Evolutionary conservation across 2,329 filamentous ascomycete species (phyloP).

Genomic region (Zymoseptoria crescenta): DNA sequence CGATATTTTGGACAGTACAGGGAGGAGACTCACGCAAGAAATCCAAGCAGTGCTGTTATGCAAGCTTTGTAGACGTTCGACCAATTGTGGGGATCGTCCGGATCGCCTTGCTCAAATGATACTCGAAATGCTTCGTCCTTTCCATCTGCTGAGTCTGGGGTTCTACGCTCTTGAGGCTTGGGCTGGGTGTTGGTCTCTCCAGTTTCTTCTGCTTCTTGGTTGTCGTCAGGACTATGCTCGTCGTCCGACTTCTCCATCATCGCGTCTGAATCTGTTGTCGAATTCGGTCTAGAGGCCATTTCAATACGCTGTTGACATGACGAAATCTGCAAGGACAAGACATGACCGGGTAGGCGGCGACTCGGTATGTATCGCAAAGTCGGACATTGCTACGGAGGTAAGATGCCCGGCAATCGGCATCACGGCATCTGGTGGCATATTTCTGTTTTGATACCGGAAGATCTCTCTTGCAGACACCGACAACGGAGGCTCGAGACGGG

Average conservation of each 20-base stretch:
- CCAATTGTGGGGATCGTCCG: conserved; percentile 44
- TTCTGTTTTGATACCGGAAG: not conserved
- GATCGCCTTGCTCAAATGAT: conserved; percentile 29
- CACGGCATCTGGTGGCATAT: not conserved
- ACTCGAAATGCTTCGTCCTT: conserved; percentile 19
- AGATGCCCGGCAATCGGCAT: not conserved
- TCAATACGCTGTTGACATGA: not conserved
- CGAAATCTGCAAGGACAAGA: not conserved
- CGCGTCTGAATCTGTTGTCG: not conserved
- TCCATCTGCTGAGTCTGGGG: conserved; percentile 1
- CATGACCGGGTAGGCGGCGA: not conserved
- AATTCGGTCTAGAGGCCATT: not conserved
- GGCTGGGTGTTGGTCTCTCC: not conserved
- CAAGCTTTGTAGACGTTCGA: conserved; percentile 37
- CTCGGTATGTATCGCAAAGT: not conserved
- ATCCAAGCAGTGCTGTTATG: conserved; percentile 43
- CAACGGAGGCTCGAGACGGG: not conserved
- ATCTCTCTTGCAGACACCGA: not conserved
- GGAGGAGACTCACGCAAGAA: conserved; percentile 44
- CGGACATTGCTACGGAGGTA: not conserved
- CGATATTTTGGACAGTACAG: conserved; percentile 19
- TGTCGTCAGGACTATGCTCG: not conserved
- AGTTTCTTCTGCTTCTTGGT: not conserved
- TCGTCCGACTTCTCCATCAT: conserved; percentile 6
- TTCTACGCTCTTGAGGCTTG: not conserved